Conservation (phyloP, 2,329 filamentous ascomycete genomes). For the Ambrosiella xylebori region DNA sequence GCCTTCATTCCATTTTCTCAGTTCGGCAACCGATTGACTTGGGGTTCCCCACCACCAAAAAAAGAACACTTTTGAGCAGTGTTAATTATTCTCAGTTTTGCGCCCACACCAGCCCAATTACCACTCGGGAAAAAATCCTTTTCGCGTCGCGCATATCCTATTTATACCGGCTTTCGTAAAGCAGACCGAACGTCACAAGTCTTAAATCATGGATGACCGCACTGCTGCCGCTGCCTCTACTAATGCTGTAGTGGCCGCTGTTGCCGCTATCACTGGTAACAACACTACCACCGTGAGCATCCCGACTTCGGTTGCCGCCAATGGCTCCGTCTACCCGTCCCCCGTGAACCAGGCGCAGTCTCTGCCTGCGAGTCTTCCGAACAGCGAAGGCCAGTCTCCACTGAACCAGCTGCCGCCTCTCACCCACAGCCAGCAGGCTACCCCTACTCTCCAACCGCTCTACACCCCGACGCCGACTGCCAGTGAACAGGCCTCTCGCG, state of each 20-base stretch:
- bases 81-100: background rate
- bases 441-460: constrained; percentile 12
- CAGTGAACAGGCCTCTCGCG: constrained; percentile 10
- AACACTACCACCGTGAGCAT: constrained; percentile 6
- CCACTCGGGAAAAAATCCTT: background rate
- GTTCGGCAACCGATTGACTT: background rate
- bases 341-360: constrained; percentile 12
- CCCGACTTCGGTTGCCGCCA: constrained; percentile 8
- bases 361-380: constrained; percentile 8
- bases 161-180: background rate
- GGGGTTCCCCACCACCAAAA: background rate
- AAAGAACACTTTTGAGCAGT: background rate
- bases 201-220: constrained; percentile 10
- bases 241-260: constrained; percentile 5
- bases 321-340: constrained; percentile 12
- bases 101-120: background rate
- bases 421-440: constrained; percentile 11
- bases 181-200: background rate
- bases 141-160: background rate
- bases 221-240: background rate
- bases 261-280: constrained; percentile 1
- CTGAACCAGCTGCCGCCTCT: constrained; percentile 12
- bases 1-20: background rate
- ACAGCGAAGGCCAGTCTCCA: constrained; percentile 11
- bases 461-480: constrained; percentile 5